Percentiles rank a stretch among this genome's conserved stretches.
Evolutionary conservation across 345 rosid genomes (phyloP).

Genomic region (Citrus australasica): DNA sequence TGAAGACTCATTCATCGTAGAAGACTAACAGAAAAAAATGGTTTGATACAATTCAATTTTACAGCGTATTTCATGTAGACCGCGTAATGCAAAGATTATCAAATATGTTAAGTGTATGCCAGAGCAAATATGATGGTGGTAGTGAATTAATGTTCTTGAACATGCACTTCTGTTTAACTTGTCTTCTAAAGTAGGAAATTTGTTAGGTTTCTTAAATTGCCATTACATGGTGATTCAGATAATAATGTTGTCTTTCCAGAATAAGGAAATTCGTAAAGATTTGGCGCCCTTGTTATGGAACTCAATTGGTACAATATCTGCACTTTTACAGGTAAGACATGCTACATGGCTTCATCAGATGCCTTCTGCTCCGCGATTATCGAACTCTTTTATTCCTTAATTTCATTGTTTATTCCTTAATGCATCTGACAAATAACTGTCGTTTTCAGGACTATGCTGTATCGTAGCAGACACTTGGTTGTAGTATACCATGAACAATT

Average conservation of each 20-base stretch:
- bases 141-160: neutral
- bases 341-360: neutral
- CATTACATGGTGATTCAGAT: neutral
- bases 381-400: neutral
- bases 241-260: conserved; percentile 19
- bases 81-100: neutral
- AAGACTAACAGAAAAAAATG: neutral
- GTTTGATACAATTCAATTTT: neutral
- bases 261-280: conserved; percentile 26
- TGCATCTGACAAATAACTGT: neutral
- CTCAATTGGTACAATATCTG: conserved; percentile 36
- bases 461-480: neutral
- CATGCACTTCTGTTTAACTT: neutral
- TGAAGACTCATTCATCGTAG: neutral
- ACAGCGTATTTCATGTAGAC: neutral
- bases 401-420: neutral
- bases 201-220: neutral
- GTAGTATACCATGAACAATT: conserved; percentile 1
- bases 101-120: neutral
- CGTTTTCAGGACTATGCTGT: neutral
- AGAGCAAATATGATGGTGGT: neutral
- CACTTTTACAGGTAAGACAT: conserved; percentile 41
- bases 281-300: conserved; percentile 55
- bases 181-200: conserved; percentile 20
- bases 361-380: neutral